Evolutionary conservation across 306 rosid genomes (phyloP).

Genomic region (Prunus mira): DNA sequence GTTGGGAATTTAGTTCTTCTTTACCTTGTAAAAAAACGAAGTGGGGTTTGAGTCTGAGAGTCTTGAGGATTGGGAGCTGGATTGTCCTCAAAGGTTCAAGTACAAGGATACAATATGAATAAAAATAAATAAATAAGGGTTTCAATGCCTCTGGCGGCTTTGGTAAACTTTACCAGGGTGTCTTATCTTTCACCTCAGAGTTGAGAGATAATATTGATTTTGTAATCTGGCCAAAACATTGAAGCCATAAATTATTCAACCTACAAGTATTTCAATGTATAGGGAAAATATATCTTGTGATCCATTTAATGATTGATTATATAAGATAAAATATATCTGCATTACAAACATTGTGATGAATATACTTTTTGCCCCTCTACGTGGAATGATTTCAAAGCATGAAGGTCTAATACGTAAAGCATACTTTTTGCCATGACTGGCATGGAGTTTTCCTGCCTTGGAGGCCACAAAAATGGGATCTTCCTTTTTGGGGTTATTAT

Average conservation of each 20-base stretch:
- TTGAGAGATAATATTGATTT: too few relatives aligned
- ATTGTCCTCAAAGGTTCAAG: too few relatives aligned
- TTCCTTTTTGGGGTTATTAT: not conserved
- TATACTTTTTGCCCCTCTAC: not conserved
- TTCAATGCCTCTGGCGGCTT: too few relatives aligned
- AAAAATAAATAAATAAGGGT: too few relatives aligned
- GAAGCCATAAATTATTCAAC: not conserved
- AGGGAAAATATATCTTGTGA: not conserved
- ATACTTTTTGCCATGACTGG: not conserved
- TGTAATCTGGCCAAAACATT: not conserved
- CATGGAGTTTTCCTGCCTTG: slow-evolving; percentile 25
- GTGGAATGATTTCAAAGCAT: not conserved
- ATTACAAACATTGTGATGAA: not conserved
- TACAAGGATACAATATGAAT: too few relatives aligned
- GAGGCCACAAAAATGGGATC: slow-evolving; percentile 22
- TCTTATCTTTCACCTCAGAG: too few relatives aligned
- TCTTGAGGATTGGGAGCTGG: too few relatives aligned
- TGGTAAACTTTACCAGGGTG: too few relatives aligned
- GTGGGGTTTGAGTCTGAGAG: too few relatives aligned
- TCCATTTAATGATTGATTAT: not conserved
- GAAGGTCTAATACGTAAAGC: not conserved
- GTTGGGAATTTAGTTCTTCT: too few relatives aligned
- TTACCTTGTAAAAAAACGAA: too few relatives aligned
- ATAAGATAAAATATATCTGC: not conserved
- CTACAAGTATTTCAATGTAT: not conserved